A percentile compares a stretch with the other conserved stretches of the same genome.
phyloP scores from a whole-genome alignment of 441 rosid genomes.

The Bocquillonia castaneifolia region DNA sequence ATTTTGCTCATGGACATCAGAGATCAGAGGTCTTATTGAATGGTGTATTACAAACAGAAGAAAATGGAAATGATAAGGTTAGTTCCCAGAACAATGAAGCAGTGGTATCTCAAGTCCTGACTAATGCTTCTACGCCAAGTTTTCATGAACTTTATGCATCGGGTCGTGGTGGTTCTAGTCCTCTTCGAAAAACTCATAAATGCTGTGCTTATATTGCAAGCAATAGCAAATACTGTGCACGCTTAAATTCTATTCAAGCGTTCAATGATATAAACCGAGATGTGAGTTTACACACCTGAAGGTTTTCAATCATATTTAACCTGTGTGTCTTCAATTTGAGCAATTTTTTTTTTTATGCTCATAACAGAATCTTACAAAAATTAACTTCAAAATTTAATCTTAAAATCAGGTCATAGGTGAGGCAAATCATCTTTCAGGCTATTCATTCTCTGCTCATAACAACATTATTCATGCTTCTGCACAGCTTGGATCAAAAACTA shows the following conservation, averaged over 20 bases:
- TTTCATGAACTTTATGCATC: slow-evolving; percentile 57
- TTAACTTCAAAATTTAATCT: slow-evolving; percentile 12
- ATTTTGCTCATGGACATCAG: slow-evolving; percentile 30
- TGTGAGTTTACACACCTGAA: slow-evolving; percentile 43
- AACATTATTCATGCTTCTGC: slow-evolving; percentile 75
- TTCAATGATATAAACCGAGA: slow-evolving; percentile 85
- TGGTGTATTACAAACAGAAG: slow-evolving; percentile 50
- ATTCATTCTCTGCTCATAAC: slow-evolving; percentile 70
- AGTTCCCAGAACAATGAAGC: slow-evolving; percentile 48
- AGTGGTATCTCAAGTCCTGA: slow-evolving; percentile 52
- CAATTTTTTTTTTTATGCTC: slow-evolving; percentile 7
- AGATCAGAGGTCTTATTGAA: slow-evolving; percentile 53
- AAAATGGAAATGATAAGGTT: slow-evolving; percentile 58
- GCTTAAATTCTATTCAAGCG: slow-evolving; percentile 84
- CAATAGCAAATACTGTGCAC: slow-evolving; percentile 62
- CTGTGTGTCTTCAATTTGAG: background rate
- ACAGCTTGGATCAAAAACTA: slow-evolving; percentile 81
- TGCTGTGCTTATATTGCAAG: slow-evolving; percentile 88
- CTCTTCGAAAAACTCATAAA: slow-evolving; percentile 57
- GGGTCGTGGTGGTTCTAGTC: slow-evolving; percentile 34
- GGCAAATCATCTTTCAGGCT: slow-evolving; percentile 78
- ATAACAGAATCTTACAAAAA: too few species aligned
- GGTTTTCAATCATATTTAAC: slow-evolving; percentile 7
- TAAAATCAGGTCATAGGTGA: slow-evolving; percentile 70
- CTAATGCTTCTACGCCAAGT: slow-evolving; percentile 67